These are phyloP conservation scores for Kondoa subrosea DNA, from an alignment of 768 basidiomycete species.

Conservation along the genomic window DNA sequence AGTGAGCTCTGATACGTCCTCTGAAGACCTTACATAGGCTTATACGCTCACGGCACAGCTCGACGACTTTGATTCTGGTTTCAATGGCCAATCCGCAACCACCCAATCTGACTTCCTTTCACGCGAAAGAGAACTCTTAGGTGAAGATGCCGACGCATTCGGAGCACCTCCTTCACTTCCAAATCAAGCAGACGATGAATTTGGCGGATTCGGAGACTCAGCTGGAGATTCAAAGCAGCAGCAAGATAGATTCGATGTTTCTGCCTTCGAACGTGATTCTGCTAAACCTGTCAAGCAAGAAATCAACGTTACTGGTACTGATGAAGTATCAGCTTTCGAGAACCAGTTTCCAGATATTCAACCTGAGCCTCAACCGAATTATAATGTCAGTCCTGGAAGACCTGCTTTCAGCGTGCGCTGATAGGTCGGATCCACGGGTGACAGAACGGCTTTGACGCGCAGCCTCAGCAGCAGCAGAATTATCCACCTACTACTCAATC, in stretches of 20 bases:
- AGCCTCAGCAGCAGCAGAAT: neutral
- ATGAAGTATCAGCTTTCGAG: constrained; percentile 7
- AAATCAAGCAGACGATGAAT: neutral
- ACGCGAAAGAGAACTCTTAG: constrained; percentile 18
- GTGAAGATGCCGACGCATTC: constrained; percentile 16
- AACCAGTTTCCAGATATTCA: neutral
- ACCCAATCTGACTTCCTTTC: constrained; percentile 15
- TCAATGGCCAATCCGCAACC: neutral
- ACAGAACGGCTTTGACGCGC: constrained; percentile 8
- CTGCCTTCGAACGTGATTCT: constrained; percentile 15
- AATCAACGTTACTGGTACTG: neutral
- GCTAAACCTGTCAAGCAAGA: neutral
- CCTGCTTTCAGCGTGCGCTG: neutral
- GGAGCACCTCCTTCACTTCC: constrained; percentile 10
- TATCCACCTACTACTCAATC: neutral
- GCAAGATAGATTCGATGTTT: constrained; percentile 6
- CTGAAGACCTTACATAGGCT: neutral
- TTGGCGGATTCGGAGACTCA: neutral
- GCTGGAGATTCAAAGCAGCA: neutral
- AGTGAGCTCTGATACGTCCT: neutral
- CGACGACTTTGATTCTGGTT: neutral
- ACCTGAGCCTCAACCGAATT: neutral
- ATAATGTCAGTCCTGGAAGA: neutral
- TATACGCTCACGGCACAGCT: neutral
- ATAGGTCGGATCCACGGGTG: neutral